phyloP scores from a whole-genome alignment of 1,284 basidiomycete genomes.

The Vanrija pseudolonga region DNA sequence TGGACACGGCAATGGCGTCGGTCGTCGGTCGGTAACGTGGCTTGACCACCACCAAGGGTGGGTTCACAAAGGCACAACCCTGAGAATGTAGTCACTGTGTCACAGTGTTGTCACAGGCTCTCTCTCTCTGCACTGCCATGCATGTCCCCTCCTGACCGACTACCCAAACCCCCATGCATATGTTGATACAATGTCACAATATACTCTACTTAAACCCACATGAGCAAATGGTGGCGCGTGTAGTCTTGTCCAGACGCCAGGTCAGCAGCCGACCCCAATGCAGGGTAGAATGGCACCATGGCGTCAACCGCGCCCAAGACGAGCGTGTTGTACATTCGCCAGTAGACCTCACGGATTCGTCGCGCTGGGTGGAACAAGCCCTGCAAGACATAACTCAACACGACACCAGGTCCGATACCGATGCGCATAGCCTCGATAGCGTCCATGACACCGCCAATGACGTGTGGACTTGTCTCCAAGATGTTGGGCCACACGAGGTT shows the following conservation, averaged over 20 bases:
- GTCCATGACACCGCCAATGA: conserved; percentile 95
- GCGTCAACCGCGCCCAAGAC: conserved; percentile 85
- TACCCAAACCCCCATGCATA: background rate
- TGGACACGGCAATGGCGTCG: no score
- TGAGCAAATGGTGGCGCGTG: conserved; percentile 74
- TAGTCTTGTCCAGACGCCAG: conserved; percentile 71
- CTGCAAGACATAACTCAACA: conserved; percentile 74
- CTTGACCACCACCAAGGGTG: no score
- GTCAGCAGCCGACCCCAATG: conserved; percentile 78
- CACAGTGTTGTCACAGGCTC: no score
- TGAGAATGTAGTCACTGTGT: no score
- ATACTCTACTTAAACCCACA: conserved; percentile 36
- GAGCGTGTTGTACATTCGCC: conserved; percentile 81
- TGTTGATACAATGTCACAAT: background rate
- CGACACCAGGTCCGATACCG: conserved; percentile 86
- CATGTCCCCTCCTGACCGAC: no score
- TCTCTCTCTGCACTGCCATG: no score
- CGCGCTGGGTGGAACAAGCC: conserved; percentile 93
- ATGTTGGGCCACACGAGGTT: conserved; percentile 99
- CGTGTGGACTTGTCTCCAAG: conserved; percentile 96
- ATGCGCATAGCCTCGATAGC: conserved; percentile 96
- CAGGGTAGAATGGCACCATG: conserved; percentile 92
- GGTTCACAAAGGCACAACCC: no score
- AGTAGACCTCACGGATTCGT: conserved; percentile 93
- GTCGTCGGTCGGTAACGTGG: no score